Conservation (phyloP, 176 grass and related monocot species). For the Leersia perrieri region DNA sequence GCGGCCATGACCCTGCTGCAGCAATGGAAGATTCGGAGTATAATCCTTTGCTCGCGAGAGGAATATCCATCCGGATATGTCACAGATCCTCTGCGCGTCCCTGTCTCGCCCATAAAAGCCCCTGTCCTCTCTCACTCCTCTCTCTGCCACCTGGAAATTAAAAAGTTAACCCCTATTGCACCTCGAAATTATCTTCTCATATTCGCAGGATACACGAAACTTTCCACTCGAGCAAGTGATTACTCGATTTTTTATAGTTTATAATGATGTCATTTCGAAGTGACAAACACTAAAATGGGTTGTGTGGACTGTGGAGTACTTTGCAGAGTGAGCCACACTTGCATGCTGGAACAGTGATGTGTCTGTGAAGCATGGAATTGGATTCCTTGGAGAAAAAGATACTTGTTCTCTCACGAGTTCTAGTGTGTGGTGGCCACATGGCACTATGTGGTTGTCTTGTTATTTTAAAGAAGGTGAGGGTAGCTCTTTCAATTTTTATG, state of each 20-base stretch:
- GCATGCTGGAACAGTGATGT: neutral
- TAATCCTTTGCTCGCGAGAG: constrained; percentile 14
- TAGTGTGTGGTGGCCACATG: rapidly evolving
- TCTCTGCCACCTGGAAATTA: neutral
- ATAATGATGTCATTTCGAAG: neutral
- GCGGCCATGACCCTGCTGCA: neutral
- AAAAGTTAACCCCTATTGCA: neutral
- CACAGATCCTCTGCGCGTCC: constrained; percentile 45
- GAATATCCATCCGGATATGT: constrained; percentile 52
- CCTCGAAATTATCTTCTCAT: neutral
- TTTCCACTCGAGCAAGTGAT: neutral
- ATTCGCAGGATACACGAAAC: neutral
- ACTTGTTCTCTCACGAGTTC: neutral
- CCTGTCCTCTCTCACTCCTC: neutral
- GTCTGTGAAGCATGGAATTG: neutral
- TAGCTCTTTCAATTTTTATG: neutral
- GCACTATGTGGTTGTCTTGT: rapidly evolving
- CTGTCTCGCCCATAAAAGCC: neutral
- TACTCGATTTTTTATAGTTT: neutral
- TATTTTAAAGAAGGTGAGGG: neutral
- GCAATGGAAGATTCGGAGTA: constrained; percentile 46
- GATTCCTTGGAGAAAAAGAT: neutral
- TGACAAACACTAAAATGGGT: too few relatives aligned
- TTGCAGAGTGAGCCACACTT: too few relatives aligned
- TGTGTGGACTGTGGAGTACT: too few relatives aligned